A percentile compares a stretch with the other conserved stretches of the same genome.
Evolutionary conservation across 805 yeast species (phyloP).

Genomic region (Jamesozyma piceae): DNA sequence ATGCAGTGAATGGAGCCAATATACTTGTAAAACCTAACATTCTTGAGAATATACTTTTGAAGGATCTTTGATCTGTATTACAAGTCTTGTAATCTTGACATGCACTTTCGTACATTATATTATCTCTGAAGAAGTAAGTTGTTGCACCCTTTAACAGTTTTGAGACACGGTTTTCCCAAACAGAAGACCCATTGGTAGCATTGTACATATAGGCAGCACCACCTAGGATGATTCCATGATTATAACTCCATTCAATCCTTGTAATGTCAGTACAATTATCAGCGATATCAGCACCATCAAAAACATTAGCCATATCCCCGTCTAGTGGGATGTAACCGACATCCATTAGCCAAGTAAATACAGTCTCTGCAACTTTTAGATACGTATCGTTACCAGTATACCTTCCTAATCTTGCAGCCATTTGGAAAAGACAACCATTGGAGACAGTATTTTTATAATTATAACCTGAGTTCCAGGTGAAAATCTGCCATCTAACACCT

Average conservation of each 20-base stretch:
- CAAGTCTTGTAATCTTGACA: constrained; percentile 46
- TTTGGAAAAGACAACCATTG: constrained; percentile 54
- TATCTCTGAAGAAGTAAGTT: constrained; percentile 40
- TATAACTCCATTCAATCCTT: constrained; percentile 54
- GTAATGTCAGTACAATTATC: constrained; percentile 54
- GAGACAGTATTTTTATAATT: constrained; percentile 55
- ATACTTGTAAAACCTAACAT: constrained; percentile 49
- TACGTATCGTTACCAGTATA: constrained; percentile 46
- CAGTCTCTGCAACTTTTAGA: constrained; percentile 41
- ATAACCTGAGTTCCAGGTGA: constrained; percentile 51
- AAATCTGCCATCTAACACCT: constrained; percentile 64
- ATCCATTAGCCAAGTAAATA: constrained; percentile 52
- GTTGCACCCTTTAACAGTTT: constrained; percentile 38
- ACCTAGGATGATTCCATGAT: constrained; percentile 55
- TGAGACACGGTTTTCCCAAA: constrained; percentile 43
- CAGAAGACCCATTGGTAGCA: constrained; percentile 40
- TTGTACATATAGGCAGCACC: constrained; percentile 67
- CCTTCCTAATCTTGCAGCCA: constrained; percentile 55
- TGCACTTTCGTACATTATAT: constrained; percentile 51
- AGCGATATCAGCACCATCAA: constrained; percentile 58
- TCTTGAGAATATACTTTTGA: constrained; percentile 61
- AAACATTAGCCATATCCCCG: constrained; percentile 47
- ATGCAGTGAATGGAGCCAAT: constrained; percentile 42
- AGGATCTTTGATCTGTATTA: constrained; percentile 69
- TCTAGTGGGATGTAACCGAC: constrained; percentile 38